phyloP scores from a whole-genome alignment of 495 filamentous ascomycete genomes.

The Pyrenula massariospora region DNA sequence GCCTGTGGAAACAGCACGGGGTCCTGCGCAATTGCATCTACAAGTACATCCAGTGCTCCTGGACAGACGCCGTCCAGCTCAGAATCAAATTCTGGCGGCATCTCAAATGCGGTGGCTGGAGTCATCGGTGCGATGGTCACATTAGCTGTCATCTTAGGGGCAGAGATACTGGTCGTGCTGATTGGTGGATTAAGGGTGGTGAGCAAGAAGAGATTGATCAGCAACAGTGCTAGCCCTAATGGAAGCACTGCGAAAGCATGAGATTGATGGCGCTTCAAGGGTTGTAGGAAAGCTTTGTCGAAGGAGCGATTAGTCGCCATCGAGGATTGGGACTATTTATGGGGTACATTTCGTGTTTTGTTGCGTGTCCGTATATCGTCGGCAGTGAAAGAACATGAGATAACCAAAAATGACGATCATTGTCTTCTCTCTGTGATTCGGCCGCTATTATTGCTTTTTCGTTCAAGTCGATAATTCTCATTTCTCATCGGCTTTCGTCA shows the following conservation, averaged over 20 bases:
- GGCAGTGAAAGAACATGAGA: no score
- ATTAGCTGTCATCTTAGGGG: slow-evolving; percentile 37
- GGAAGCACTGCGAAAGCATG: slow-evolving; percentile 3
- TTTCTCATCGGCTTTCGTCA: no score
- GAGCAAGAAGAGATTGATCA: slow-evolving; percentile 17
- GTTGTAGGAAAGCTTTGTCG: no score
- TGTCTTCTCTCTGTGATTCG: no score
- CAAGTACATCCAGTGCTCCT: background rate
- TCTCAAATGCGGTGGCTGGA: slow-evolving; percentile 34
- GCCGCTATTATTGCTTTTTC: no score
- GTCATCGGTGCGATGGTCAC: slow-evolving; percentile 55
- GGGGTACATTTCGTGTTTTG: no score
- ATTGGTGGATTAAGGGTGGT: slow-evolving; percentile 29
- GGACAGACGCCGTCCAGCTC: slow-evolving; percentile 4
- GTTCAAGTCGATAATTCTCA: no score
- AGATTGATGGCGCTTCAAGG: slow-evolving; percentile 5
- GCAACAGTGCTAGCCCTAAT: slow-evolving; percentile 1
- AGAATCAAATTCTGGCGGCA: slow-evolving; percentile 12
- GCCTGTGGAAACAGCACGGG: slow-evolving; percentile 32
- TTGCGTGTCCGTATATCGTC: no score
- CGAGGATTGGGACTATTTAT: no score
- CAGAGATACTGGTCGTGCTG: slow-evolving; percentile 33
- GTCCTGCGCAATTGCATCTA: slow-evolving; percentile 14
- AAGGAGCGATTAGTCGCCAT: no score
- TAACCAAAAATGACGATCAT: no score